Conservation (phyloP, 441 rosid genomes). For the Adansonia gregorii region DNA sequence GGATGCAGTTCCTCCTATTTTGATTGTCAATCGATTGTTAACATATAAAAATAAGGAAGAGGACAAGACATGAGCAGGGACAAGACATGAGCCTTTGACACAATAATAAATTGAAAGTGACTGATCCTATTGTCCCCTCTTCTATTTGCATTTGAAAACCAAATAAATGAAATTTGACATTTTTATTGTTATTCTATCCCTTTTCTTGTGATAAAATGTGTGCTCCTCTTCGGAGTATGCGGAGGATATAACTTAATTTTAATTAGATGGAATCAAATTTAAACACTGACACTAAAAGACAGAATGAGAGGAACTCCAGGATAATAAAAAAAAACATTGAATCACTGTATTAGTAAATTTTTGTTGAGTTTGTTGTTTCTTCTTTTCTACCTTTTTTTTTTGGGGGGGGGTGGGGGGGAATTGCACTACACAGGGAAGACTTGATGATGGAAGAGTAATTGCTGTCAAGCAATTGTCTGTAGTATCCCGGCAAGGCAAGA, state of each 20-base stretch:
- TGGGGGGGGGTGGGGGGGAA: not conserved
- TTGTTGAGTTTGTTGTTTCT: not conserved
- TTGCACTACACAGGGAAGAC: slow-evolving; percentile 30
- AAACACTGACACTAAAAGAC: not conserved
- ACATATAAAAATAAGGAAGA: not conserved
- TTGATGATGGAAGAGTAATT: slow-evolving; percentile 53
- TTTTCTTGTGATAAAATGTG: not conserved
- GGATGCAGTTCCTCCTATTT: not conserved
- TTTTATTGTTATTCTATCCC: not conserved
- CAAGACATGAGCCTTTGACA: not conserved
- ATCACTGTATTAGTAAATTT: not conserved
- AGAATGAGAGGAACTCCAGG: not conserved
- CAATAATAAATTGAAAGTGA: not conserved
- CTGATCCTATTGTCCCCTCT: not conserved
- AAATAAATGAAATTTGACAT: not conserved
- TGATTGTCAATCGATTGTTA: not conserved
- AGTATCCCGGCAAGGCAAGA: slow-evolving; percentile 55
- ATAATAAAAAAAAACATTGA: not conserved
- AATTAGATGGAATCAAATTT: not conserved
- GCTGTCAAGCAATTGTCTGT: slow-evolving; percentile 60
- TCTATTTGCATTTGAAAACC: not conserved
- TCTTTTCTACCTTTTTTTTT: not conserved
- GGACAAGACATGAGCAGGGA: not conserved
- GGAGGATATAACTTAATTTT: not conserved
- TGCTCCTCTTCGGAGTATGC: not conserved